Base-by-base conservation (phyloP, 768 basidiomycete species). In the Amanita pseudoporphyria region DNA sequence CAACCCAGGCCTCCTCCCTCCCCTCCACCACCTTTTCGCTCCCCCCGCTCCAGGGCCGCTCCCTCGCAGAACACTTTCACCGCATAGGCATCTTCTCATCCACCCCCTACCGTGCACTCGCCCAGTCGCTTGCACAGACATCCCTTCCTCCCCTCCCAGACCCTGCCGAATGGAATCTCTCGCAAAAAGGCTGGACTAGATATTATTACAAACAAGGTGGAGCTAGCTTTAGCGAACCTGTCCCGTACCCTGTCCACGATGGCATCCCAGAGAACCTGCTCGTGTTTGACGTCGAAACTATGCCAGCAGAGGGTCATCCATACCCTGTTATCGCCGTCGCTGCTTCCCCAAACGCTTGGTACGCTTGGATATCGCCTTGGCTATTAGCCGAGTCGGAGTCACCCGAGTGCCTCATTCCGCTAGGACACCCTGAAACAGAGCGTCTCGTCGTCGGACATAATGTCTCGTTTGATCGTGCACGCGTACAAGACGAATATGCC, bases 341-440 rank as follows among this genome's bases (percentile, higher is more conserved):
- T 3, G 87, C 79, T 1, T 83, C 91, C 4, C 71, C 76, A 19
- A 81, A 80, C 43, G 84, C 81, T 1, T 98, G 96, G 95, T 99
- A 98, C 60, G 79, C 79, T 3, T 99, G 96, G 94, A 79, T 96
- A 53, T 93, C 89, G 0, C 96, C 96, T 0, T 95, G 92, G 92
- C 65, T 96, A 9, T 72, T 93, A 3, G 78, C 77, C 12, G 71
- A 82, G 44, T 68, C 78, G n/a, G 61, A 66, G 1, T 64, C 71
- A 50, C 68, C 72, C 7, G 69, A 78, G 38, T 89, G 94, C 26
- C 71, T 95, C 47, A 80, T 94, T 45, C 82, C 91, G 0, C 52
- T 94, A 2, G 87, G 89, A 4, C 26, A 28, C 46, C 64, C 78
- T 9, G 52, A 61, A 9, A 54, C 62, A 3, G 30, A 41, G 10